Conservation (phyloP, 345 rosid genomes). For the Mallotus nudiflorus region DNA sequence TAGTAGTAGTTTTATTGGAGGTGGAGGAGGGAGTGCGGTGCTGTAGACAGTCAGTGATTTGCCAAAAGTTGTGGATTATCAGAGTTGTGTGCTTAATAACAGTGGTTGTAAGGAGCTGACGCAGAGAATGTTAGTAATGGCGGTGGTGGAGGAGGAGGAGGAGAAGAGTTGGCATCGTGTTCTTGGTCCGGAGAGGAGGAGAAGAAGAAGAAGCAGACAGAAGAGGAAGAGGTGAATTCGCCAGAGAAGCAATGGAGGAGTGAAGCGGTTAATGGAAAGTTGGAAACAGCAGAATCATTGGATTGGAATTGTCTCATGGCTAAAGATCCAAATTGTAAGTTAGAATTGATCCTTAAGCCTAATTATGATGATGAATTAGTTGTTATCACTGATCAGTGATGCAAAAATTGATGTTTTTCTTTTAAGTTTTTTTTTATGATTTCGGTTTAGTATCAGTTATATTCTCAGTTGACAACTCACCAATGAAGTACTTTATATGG, state of each 20-base stretch:
- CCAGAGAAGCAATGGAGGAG: slow-evolving; percentile 35
- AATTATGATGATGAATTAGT: too few relatives aligned
- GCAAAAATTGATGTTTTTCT: too few relatives aligned
- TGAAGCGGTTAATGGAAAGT: slow-evolving; percentile 39
- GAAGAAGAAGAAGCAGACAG: slow-evolving; percentile 15
- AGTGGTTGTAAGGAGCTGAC: slow-evolving; percentile 72
- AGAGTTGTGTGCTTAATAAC: too few relatives aligned
- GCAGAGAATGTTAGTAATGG: slow-evolving; percentile 44
- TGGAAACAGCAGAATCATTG: slow-evolving; percentile 72
- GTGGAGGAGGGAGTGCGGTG: slow-evolving; percentile 33
- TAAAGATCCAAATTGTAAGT: slow-evolving; percentile 74
- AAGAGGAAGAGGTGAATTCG: slow-evolving; percentile 27
- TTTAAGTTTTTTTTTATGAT: not conserved
- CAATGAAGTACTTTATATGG: slow-evolving; percentile 71
- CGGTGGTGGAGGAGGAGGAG: slow-evolving; percentile 13
- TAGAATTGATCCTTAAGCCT: too few relatives aligned
- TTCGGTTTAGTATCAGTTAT: not conserved
- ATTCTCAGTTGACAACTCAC: slow-evolving; percentile 61
- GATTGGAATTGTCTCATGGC: slow-evolving; percentile 83
- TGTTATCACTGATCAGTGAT: too few relatives aligned
- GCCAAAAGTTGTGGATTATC: slow-evolving; percentile 28
- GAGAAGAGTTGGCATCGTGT: too few relatives aligned
- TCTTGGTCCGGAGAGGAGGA: too few relatives aligned
- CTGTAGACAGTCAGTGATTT: slow-evolving; percentile 33
- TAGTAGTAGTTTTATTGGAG: slow-evolving; percentile 25